These are phyloP conservation scores for Populus hybrid DNA, from an alignment of 441 rosid genomes.

Conservation along the genomic window DNA sequence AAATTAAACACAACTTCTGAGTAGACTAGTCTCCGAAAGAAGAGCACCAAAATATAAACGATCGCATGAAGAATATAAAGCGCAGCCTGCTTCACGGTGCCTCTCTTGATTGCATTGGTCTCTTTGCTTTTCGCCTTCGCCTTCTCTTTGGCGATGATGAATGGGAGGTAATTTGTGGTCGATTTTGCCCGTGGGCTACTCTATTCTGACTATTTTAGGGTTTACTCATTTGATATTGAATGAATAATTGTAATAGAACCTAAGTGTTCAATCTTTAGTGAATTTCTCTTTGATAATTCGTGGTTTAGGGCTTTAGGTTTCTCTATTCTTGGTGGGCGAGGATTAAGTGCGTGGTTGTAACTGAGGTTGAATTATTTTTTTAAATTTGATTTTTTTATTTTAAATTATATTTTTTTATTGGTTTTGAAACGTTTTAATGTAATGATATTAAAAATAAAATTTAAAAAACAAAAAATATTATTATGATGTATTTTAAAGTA, in stretches of 20 bases:
- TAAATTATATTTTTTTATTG: too few relatives aligned
- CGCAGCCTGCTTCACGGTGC: conserved; percentile 61
- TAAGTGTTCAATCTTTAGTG: neutral
- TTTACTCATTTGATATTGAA: neutral
- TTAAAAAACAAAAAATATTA: too few relatives aligned
- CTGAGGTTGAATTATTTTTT: too few relatives aligned
- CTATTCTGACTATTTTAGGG: neutral
- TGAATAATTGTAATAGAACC: neutral
- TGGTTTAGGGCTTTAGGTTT: neutral
- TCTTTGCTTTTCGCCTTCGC: conserved; percentile 71
- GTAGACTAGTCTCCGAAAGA: conserved; percentile 61
- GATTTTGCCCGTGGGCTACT: neutral
- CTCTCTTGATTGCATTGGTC: conserved; percentile 69
- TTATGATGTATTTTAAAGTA: too few relatives aligned
- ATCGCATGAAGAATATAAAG: conserved; percentile 60
- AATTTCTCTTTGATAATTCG: neutral
- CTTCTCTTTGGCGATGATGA: conserved; percentile 51
- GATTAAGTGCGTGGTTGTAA: neutral
- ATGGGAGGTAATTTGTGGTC: conserved; percentile 7
- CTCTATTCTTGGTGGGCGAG: neutral
- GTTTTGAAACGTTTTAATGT: too few relatives aligned
- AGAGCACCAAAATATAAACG: conserved; percentile 47
- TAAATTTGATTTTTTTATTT: too few relatives aligned
- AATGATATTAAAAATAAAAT: too few relatives aligned
- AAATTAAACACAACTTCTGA: conserved; percentile 39